Conservation (phyloP, 306 rosid genomes). For the Lotus japonicus region DNA sequence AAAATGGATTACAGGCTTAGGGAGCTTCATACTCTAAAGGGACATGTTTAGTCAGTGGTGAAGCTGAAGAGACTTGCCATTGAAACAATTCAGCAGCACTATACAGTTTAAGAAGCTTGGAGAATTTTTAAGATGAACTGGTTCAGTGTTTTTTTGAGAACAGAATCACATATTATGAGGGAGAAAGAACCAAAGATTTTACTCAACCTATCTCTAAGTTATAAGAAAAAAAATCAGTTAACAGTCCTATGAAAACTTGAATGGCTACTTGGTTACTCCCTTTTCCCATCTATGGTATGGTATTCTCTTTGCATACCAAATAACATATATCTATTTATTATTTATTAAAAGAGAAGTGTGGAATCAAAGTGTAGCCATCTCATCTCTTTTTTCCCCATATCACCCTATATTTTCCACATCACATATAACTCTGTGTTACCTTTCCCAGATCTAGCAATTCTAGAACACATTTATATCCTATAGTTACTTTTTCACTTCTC, state of each 20-base stretch:
- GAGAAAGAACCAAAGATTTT: slow-evolving; percentile 27
- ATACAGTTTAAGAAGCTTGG: slow-evolving; percentile 46
- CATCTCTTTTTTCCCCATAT: too few relatives aligned
- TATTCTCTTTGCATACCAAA: slow-evolving; percentile 22
- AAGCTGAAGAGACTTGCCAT: slow-evolving; percentile 88
- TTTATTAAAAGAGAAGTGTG: too few relatives aligned
- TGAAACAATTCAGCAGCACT: slow-evolving; percentile 59
- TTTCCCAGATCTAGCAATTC: too few relatives aligned
- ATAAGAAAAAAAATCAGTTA: too few relatives aligned
- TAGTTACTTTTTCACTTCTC: too few relatives aligned
- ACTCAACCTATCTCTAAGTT: background rate
- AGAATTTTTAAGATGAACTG: background rate
- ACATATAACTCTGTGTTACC: too few relatives aligned
- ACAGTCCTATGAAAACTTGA: slow-evolving; percentile 20
- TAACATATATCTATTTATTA: too few relatives aligned
- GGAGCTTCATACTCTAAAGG: slow-evolving; percentile 75
- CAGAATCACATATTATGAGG: slow-evolving; percentile 28
- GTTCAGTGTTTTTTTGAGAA: background rate
- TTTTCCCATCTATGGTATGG: slow-evolving; percentile 7
- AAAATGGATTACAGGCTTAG: slow-evolving; percentile 51
- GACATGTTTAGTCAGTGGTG: slow-evolving; percentile 85
- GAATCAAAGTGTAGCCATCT: too few relatives aligned
- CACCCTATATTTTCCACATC: too few relatives aligned
- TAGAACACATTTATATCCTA: too few relatives aligned
- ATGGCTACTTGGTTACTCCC: slow-evolving; percentile 21